A percentile compares a stretch with the other conserved stretches of the same genome.
Evolutionary conservation across 2,329 filamentous ascomycete species (phyloP).

Genomic region (Colletotrichum kahawae): DNA sequence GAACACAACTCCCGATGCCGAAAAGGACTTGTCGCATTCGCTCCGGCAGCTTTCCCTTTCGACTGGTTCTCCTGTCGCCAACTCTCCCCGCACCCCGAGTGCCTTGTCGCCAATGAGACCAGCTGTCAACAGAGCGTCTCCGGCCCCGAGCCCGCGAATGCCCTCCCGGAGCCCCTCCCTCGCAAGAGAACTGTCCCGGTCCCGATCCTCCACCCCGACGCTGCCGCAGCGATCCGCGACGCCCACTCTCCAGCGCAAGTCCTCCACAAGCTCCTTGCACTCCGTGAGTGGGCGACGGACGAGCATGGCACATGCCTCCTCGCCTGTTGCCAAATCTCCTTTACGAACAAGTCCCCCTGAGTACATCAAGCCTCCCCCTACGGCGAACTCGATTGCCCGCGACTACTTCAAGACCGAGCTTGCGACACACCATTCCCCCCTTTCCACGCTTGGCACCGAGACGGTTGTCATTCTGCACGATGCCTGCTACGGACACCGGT

Average conservation of each 20-base stretch:
- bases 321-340: conserved; percentile 46
- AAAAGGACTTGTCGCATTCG: conserved; percentile 42
- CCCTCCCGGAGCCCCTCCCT: conserved; percentile 48
- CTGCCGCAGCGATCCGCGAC: conserved; percentile 48
- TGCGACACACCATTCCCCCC: conserved; percentile 59
- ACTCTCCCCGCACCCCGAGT: conserved; percentile 32
- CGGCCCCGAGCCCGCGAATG: conserved; percentile 41
- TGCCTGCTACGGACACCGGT: conserved; percentile 93
- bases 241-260: conserved; percentile 58
- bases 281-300: conserved; percentile 55
- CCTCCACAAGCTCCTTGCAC: conserved; percentile 62
- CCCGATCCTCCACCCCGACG: conserved; percentile 48
- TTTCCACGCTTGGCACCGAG: conserved; percentile 51
- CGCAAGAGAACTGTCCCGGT: conserved; percentile 45
- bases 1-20: conserved; percentile 33
- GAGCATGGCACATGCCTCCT: conserved; percentile 50
- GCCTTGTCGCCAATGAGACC: conserved; percentile 41
- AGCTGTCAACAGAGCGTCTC: conserved; percentile 39
- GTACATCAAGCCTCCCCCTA: conserved; percentile 45
- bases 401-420: conserved; percentile 75
- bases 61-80: conserved; percentile 28
- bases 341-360: conserved; percentile 38
- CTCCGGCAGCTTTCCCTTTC: conserved; percentile 51
- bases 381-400: conserved; percentile 63
- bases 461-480: conserved; percentile 90